Base-by-base conservation (phyloP, 768 basidiomycete genomes). In the Tylopilus plumbeoviolaceoides region DNA sequence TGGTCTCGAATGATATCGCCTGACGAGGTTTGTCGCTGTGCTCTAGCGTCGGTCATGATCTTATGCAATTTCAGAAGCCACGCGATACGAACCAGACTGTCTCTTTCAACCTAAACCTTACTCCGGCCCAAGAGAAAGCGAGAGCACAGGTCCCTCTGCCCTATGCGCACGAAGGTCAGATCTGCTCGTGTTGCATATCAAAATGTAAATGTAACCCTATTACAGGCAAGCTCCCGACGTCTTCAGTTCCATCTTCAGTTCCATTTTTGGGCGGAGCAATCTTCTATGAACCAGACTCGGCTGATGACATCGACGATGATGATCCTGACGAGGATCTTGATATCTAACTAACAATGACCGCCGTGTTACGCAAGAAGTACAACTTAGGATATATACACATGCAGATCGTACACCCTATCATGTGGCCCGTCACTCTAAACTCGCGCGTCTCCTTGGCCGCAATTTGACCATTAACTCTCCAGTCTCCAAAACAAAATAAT, bases 281-380 rank as follows among this genome's bases (percentile, higher is more conserved):
- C 50, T 75, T 86, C 55, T 97, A 95, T 58, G 91, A 94, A 59
- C 92, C 94, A 10, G 94, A 95, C 65, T 91, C 90, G 25, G 92
- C 89, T 25, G 94, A 97, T 63, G 94, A 97, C 59, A 81, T 95
- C 47, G 94, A 97, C 64, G 94, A 95, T 50, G 94, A 95, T 50
- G 94, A 97, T 73, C 94, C 94, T 20, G 94, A 97, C 60, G 94
- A 95, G 65, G 93, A 95, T 70, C 73, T 95, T 54, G 90, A 95
- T 62, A 88, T 94, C 52, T 93, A 68, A 44, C 25, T 20, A 39
- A 25, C 44, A 44, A 42, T 9, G 3, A 47, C 17, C 30, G 9
- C 31, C 20, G 39, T 51, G 18, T 51, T 23, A 40, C 35, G 9
- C 21, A 23, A 47, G 25, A 53, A 23, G 28, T 48, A 54, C 33